Base-by-base conservation (phyloP, 2,329 filamentous ascomycete species). In the Ceratocystis smalleyi region DNA sequence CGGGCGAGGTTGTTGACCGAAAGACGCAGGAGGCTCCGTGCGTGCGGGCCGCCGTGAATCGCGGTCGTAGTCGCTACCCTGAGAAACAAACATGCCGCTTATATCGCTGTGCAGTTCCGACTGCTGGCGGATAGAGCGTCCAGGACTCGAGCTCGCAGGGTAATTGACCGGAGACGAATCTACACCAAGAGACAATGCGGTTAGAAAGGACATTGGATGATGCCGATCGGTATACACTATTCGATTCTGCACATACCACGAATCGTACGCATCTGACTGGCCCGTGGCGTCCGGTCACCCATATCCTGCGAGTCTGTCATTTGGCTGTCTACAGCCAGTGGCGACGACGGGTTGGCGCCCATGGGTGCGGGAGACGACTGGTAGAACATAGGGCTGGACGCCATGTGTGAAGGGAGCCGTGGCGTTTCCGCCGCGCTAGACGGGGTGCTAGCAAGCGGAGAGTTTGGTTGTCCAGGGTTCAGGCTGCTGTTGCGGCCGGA, bases 131-230 rank as follows among this genome's bases (percentile, higher is more conserved):
- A 80, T 75, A 68, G 77, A 78, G 71, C 83, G 83, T n/a, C 83
- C 85, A 30, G 90, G 89, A 71, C 89, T 95, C 45, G 92, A 96
- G 74, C 90, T 96, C 43, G 90, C 85, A 65, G 89, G 89, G 73
- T 96, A 97, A 73, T 86, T 84, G 69, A 97, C 89, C 1, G 92
- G 92, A 0, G 92, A 97, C 0, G 92, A 97, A 71, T 91, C 92
- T 96, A 69, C 30, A 59, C 5, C 12, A 35, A 30, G 54, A n/a
- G 22, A 30, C 3, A 54, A 54, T n/a, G 32, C n/a, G 3, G 54
- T 57, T 19, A 57, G 54, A 30, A 57, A n/a, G 7, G 3, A 35
- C 10, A n/a, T 30, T 10, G 12, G 8, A 35, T 35, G 19, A 35
- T 10, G 24, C 17, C 19, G 5, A 17, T 7, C 54, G 12, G n/a